Base-by-base conservation (phyloP, 2,329 filamentous ascomycete species). In the Monascus ruber region DNA sequence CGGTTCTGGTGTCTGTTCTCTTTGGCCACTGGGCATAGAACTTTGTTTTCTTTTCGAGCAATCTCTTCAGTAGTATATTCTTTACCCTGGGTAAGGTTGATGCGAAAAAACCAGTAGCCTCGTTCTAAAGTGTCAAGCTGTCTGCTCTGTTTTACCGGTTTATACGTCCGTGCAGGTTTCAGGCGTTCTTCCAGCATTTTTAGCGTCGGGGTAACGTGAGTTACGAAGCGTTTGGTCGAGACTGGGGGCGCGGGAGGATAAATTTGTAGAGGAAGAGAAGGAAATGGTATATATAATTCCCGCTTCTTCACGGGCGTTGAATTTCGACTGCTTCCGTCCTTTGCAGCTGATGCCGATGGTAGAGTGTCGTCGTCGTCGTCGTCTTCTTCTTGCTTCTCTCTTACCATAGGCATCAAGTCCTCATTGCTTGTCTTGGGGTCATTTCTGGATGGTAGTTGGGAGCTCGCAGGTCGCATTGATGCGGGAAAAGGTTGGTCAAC, bases 21-120 rank as follows among this genome's bases (percentile, higher is more conserved):
- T 1, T 31, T 37, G 5, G 24, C 11, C 7, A 26, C 9, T 4
- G 17, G 34, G 34, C 35, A 6, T 26, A 48, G 65, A 71, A 4
- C 49, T 54, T 24, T 51, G 50, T 31, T n/a, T 31, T 31, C 28
- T 31, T n/a, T 7, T n/a, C 28, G 28, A n/a, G 28, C n/a, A 17
- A 17, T 31, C 28, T 7, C n/a, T 33, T 6, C 24, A 10, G 31
- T 33, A 6, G 31, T 33, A 2, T 33, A 6, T 10, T 11, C 24
- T 17, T 4, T 10, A 5, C 10, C 5, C 67, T 5, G 64, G 64
- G 28, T 17, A 17, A 93, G 63, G 36, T 77, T 75, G 10, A 78
- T 71, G 5, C 66, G 66, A 4, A 94, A 51, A 2, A 69, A 58
- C 88, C 88, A 95, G 59, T 83, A 79, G 0, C 87, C 88, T 10